Evolutionary conservation across 2,329 filamentous ascomycete species (phyloP), one percentile per base, ranked within the genome.

Genomic region (Paracoccidioides brasiliensis): DNA sequence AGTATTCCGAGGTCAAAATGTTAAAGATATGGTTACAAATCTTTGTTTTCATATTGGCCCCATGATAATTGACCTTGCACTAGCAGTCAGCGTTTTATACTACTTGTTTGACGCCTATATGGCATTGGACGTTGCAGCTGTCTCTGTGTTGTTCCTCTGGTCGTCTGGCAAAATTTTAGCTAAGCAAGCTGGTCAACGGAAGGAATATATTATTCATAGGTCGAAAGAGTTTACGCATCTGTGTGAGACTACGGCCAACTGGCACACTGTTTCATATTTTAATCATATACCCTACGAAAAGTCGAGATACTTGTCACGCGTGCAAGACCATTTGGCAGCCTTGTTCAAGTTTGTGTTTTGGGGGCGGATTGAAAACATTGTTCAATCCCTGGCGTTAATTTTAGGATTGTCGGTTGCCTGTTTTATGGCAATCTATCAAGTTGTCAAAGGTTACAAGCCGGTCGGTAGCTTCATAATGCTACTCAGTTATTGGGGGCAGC

Each of bases 401-500:
- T 55, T 78, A 45, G 76, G 77, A 2, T 72, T 80, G 55, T 62
- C 78, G 43, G 69, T 74, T 58, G 74, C 72, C 60, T 70, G 75
- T 64, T 65, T 80, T 52, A 71, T 82, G 12, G 80, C 78, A 3
- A 74, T 78, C 6, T 75, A 77, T 56, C 74, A 79, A 58, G 77
- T 83, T 38, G 69, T 74, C 0, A 70, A 71, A 41, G 76, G 76
- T 0, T 64, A 66, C 7, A 75, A 74, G 46, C 72, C 77, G 0
- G 71, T 83, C 10, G 82, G 82, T 43, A 78, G 77, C 57, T 83
- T 88, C 58, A 79, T 86, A 4, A 82, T 82, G 15, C 68, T 88
- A 32, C 72, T 84, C 14, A 76, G 79, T 38, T 87, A 86, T 66
- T 88, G 84, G 84, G 68, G 70, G 63, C 67, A 76, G 66, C 58